Conservation (phyloP, 352 stramenopile species). For the Phytophthora podocarpi region DNA sequence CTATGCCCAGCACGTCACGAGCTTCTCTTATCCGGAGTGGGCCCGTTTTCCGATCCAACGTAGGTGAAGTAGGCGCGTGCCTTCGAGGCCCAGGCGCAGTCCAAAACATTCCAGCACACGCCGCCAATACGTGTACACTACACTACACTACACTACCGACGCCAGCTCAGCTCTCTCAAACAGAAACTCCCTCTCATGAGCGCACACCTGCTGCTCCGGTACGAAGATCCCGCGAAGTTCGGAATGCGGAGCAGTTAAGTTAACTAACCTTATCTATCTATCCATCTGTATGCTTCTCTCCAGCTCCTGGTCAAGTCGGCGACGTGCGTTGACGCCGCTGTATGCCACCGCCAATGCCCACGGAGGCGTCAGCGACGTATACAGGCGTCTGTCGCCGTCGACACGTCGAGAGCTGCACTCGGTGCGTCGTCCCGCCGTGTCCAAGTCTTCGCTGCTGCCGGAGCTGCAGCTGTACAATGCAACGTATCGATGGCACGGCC, state of each 20-base stretch:
- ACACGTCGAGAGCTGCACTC: constrained; percentile 8
- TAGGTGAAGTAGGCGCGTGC: constrained; percentile 18
- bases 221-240: constrained; percentile 6
- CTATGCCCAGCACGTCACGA: constrained; percentile 15
- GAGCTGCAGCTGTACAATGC: constrained; percentile 8
- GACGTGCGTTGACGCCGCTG: constrained; percentile 16
- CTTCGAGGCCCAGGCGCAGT: constrained; percentile 14
- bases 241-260: too few relatives aligned
- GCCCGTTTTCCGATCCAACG: constrained; percentile 7
- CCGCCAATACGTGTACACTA: too few relatives aligned
- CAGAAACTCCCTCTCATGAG: constrained; percentile 31
- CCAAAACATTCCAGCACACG: constrained; percentile 6
- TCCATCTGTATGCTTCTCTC: too few relatives aligned
- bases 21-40: not conserved
- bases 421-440: not conserved
- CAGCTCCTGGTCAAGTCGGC: constrained; percentile 25
- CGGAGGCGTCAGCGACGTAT: not conserved
- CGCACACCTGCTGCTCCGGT: constrained; percentile 32
- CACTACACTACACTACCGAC: too few relatives aligned
- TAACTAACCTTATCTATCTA: too few relatives aligned
- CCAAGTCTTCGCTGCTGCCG: constrained; percentile 3
- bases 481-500: constrained; percentile 35
- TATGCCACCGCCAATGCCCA: not conserved
- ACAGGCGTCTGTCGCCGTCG: not conserved
- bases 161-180: not conserved